Conservation (phyloP, 2,329 filamentous ascomycete species). For the Ophiosphaerella korrae region DNA sequence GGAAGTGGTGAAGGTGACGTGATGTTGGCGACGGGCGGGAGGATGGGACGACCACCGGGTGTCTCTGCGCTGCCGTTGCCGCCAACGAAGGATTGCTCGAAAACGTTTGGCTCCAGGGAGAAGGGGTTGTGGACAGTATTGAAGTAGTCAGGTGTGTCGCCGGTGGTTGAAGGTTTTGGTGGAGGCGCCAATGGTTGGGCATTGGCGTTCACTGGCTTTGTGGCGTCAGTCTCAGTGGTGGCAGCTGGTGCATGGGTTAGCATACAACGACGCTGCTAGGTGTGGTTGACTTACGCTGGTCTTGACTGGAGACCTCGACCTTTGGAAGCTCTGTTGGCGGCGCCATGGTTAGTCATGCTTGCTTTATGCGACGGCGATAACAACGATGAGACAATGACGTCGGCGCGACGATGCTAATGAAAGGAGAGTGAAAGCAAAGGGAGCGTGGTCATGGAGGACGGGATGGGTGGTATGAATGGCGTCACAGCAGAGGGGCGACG, state of each 20-base stretch:
- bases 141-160: slow-evolving; percentile 58
- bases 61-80: slow-evolving; percentile 65
- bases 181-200: slow-evolving; percentile 58
- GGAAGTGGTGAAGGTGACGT: slow-evolving; percentile 85
- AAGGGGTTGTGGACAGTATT: slow-evolving; percentile 58
- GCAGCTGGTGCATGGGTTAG: slow-evolving; percentile 26
- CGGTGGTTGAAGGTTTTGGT: slow-evolving; percentile 52
- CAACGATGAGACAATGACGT: slow-evolving; percentile 15
- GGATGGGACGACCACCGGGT: slow-evolving; percentile 71
- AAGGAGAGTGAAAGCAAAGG: background rate
- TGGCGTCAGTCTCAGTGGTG: slow-evolving; percentile 27
- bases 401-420: slow-evolving; percentile 1
- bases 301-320: slow-evolving; percentile 26
- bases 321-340: slow-evolving; percentile 31
- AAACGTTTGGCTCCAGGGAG: slow-evolving; percentile 89
- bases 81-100: slow-evolving; percentile 86
- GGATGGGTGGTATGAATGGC: background rate
- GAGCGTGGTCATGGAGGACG: background rate
- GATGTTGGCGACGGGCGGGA: slow-evolving; percentile 87
- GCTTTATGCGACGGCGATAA: slow-evolving; percentile 9
- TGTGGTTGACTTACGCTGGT: slow-evolving; percentile 30
- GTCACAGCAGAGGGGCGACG: slow-evolving; percentile 19
- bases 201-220: slow-evolving; percentile 48
- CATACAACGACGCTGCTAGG: slow-evolving; percentile 11
- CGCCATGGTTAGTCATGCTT: slow-evolving; percentile 25